These are phyloP conservation scores for Rhodomyrtus tomentosa DNA, from an alignment of 345 rosid species.

Conservation along the genomic window DNA sequence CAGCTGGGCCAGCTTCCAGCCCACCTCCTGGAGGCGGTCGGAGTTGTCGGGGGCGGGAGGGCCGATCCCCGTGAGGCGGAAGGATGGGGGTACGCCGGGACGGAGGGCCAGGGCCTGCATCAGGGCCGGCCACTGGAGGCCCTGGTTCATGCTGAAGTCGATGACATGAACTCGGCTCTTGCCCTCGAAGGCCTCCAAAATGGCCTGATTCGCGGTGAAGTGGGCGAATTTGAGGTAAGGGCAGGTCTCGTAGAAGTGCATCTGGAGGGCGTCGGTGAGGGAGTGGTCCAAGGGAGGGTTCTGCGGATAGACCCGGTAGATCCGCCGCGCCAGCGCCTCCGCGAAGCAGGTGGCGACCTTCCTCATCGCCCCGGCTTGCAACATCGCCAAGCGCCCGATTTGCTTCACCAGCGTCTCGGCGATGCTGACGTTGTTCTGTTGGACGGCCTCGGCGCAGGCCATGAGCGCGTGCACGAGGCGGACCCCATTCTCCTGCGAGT, in stretches of 20 bases:
- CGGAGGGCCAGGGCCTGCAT: slow-evolving; percentile 74
- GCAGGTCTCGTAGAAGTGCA: slow-evolving; percentile 77
- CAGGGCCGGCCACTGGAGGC: slow-evolving; percentile 85
- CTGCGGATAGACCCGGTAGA: slow-evolving; percentile 38
- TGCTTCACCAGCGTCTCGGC: slow-evolving; percentile 70
- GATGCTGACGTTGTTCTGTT: slow-evolving; percentile 27
- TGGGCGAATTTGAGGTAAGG: slow-evolving; percentile 87
- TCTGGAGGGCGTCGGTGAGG: slow-evolving; percentile 50
- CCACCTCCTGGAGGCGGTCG: slow-evolving; percentile 61
- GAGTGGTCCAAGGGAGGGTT: slow-evolving; percentile 29
- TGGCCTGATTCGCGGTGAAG: slow-evolving; percentile 80
- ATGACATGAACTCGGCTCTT: slow-evolving; percentile 55
- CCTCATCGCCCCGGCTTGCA: slow-evolving; percentile 69
- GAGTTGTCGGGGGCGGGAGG: slow-evolving; percentile 55
- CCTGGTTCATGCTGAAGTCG: slow-evolving; percentile 62
- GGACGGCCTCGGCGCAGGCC: slow-evolving; percentile 83
- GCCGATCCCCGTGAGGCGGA: slow-evolving; percentile 74
- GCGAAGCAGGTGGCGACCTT: slow-evolving; percentile 79
- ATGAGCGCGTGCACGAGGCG: slow-evolving; percentile 62
- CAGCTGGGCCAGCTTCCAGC: slow-evolving; percentile 61
- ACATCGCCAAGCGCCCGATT: slow-evolving; percentile 38
- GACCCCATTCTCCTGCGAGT: slow-evolving; percentile 73
- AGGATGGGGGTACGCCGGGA: slow-evolving; percentile 67
- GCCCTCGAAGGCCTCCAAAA: slow-evolving; percentile 63
- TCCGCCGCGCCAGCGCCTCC: slow-evolving; percentile 66